A percentile compares a stretch with the other conserved stretches of the same genome.
These are phyloP conservation scores for Byssochlamys sp. DNA, from an alignment of 2,329 filamentous ascomycete genomes.

Conservation along the genomic window DNA sequence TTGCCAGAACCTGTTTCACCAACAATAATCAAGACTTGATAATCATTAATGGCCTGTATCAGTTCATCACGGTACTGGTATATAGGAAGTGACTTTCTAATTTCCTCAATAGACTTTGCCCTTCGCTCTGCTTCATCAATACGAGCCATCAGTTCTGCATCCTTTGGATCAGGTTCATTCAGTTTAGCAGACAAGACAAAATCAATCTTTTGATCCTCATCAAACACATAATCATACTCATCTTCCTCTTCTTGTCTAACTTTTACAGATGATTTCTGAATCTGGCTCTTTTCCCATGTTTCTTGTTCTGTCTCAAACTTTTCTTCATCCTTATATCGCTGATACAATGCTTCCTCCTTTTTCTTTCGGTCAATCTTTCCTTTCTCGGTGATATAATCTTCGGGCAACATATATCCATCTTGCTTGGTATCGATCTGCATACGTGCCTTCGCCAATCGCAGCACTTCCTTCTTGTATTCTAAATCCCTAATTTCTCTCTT, in stretches of 20 bases:
- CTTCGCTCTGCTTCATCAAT: constrained; percentile 83
- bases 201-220: constrained; percentile 76
- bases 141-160: constrained; percentile 72
- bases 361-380: constrained; percentile 77
- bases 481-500: constrained; percentile 79
- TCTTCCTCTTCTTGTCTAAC: constrained; percentile 66
- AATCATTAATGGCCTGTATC: constrained; percentile 70
- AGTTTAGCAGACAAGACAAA: constrained; percentile 68
- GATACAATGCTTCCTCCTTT: constrained; percentile 83
- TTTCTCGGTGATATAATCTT: constrained; percentile 90
- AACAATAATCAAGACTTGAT: constrained; percentile 82
- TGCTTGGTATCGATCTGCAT: constrained; percentile 80
- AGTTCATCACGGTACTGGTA: constrained; percentile 80
- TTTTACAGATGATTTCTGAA: constrained; percentile 76
- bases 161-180: constrained; percentile 61
- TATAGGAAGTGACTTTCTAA: constrained; percentile 78
- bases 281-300: constrained; percentile 88
- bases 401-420: constrained; percentile 85
- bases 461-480: constrained; percentile 71
- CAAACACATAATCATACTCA: constrained; percentile 87
- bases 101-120: constrained; percentile 79
- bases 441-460: constrained; percentile 73
- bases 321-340: constrained; percentile 78
- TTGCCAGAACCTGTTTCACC: no score
- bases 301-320: constrained; percentile 88